A percentile compares a stretch with the other conserved stretches of the same genome.
Conservation (phyloP, 768 basidiomycete species). For the Tulasnella calospora region DNA sequence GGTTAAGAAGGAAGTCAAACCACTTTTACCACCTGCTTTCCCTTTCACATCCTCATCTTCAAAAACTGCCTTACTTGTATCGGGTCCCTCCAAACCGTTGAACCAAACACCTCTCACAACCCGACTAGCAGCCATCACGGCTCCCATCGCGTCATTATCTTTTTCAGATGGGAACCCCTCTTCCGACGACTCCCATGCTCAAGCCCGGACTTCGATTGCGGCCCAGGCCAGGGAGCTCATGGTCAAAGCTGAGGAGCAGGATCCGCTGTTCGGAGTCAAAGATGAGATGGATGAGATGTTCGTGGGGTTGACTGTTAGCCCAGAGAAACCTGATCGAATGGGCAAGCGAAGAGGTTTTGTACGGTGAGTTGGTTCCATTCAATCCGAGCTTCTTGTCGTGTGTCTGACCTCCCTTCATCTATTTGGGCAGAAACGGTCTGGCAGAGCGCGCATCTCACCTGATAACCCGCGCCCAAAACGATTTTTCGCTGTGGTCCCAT, state of each 20-base stretch:
- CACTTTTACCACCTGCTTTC: background rate
- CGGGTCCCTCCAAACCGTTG: background rate
- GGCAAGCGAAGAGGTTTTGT: conserved; percentile 14
- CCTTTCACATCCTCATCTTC: background rate
- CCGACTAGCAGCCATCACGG: conserved; percentile 9
- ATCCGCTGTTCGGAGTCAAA: background rate
- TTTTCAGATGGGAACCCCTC: background rate
- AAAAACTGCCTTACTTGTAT: background rate
- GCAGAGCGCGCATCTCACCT: conserved; percentile 18
- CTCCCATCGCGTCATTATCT: background rate
- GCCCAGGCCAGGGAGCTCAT: conserved; percentile 13
- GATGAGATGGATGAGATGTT: conserved; percentile 10
- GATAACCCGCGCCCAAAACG: conserved; percentile 13
- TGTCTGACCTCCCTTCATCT: background rate
- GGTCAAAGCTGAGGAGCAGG: conserved; percentile 8
- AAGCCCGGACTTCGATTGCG: background rate
- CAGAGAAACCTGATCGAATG: conserved; percentile 17
- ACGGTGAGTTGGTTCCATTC: background rate
- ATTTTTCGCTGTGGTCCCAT: conserved; percentile 21
- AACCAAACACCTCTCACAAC: conserved; percentile 11
- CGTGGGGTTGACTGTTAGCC: conserved; percentile 8
- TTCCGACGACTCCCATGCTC: background rate
- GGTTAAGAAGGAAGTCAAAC: conserved; percentile 14
- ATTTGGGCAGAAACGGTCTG: conserved; percentile 7
- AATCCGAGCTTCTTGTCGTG: no score